Evolutionary conservation across 1,284 basidiomycete species (phyloP).

Genomic region (Microbotryomycetes sp.): DNA sequence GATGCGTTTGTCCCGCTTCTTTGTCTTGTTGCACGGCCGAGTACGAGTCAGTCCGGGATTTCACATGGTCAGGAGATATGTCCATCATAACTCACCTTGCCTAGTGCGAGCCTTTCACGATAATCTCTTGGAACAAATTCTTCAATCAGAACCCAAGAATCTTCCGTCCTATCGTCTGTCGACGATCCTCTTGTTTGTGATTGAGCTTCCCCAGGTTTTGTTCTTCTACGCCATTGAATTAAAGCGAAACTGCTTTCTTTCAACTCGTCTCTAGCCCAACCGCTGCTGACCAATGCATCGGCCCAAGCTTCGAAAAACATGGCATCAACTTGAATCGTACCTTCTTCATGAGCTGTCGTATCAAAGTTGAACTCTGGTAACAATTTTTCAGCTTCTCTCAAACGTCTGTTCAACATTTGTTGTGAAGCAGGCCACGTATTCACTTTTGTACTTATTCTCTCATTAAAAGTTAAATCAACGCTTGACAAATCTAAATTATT

Average conservation of each 20-base stretch:
- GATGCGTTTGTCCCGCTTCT: conserved; percentile 22
- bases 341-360: conserved; percentile 34
- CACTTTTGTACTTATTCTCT: conserved; percentile 23
- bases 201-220: conserved; percentile 15
- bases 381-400: conserved; percentile 29
- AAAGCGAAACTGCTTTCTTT: conserved; percentile 39
- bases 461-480: conserved; percentile 37
- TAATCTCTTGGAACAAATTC: conserved; percentile 39
- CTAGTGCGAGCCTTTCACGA: conserved; percentile 28
- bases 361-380: conserved; percentile 38
- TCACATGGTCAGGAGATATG: too few relatives aligned
- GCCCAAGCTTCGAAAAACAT: conserved; percentile 40
- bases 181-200: not conserved
- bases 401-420: conserved; percentile 17
- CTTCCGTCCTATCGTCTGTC: conserved; percentile 32
- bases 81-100: conserved; percentile 33
- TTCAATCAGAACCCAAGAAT: conserved; percentile 38
- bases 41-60: not conserved
- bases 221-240: conserved; percentile 34
- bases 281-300: conserved; percentile 37
- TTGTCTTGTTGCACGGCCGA: conserved; percentile 1
- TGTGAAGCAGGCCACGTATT: conserved; percentile 19
- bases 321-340: conserved; percentile 32
- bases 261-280: conserved; percentile 39
- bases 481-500: conserved; percentile 33